phyloP scores from a whole-genome alignment of 2,329 filamentous ascomycete species.

The Fusarium luffae region DNA sequence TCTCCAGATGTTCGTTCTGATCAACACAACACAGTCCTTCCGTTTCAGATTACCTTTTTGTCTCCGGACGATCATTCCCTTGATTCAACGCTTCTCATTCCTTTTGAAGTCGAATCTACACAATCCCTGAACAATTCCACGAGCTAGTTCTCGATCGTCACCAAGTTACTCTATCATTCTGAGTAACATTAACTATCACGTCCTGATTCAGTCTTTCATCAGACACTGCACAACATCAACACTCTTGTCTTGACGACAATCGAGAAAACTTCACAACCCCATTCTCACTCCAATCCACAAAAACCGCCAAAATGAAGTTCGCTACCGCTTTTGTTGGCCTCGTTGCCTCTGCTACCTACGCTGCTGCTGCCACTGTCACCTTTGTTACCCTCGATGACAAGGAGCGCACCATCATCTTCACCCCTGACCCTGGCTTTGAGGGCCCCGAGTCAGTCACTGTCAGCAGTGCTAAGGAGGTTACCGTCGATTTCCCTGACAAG shows the following conservation, averaged over 20 bases:
- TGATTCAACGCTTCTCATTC: slow-evolving; percentile 48
- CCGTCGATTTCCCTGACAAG: slow-evolving; percentile 55
- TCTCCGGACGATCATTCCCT: slow-evolving; percentile 49
- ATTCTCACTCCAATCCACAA: slow-evolving; percentile 20
- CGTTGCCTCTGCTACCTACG: slow-evolving; percentile 56
- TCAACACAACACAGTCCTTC: slow-evolving; percentile 41
- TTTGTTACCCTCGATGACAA: slow-evolving; percentile 68
- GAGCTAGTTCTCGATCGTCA: slow-evolving; percentile 45
- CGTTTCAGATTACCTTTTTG: slow-evolving; percentile 37
- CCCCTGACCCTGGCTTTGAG: slow-evolving; percentile 54
- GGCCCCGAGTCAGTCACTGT: slow-evolving; percentile 55
- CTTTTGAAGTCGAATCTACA: slow-evolving; percentile 47
- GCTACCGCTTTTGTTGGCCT: slow-evolving; percentile 57
- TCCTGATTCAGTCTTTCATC: slow-evolving; percentile 44
- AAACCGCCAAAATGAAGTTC: slow-evolving; percentile 65
- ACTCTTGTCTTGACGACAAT: slow-evolving; percentile 46
- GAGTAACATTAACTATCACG: slow-evolving; percentile 26
- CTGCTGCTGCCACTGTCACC: slow-evolving; percentile 62
- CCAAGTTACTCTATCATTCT: slow-evolving; percentile 22
- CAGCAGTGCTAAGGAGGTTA: slow-evolving; percentile 51
- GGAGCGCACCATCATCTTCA: slow-evolving; percentile 63
- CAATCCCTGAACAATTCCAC: slow-evolving; percentile 39
- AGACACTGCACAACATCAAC: slow-evolving; percentile 28
- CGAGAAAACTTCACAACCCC: slow-evolving; percentile 22
- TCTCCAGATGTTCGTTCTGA: slow-evolving; percentile 27